Percentiles rank a stretch among this genome's conserved stretches.
phyloP scores from a whole-genome alignment of 805 yeast genomes.

The Danielia oregonensis region DNA sequence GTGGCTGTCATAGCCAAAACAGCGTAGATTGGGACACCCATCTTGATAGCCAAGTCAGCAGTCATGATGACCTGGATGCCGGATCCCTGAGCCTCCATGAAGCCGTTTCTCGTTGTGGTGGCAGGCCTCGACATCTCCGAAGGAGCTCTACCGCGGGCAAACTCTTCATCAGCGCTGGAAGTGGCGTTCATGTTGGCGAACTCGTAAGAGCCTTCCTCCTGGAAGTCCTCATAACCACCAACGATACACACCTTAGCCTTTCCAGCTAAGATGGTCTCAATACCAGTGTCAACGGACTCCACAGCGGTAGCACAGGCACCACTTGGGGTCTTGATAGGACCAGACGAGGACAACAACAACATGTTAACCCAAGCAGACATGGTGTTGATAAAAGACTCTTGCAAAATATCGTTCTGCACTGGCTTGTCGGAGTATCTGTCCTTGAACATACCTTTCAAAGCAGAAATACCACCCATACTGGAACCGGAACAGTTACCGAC shows the following conservation, averaged over 20 bases:
- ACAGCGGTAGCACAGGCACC: slow-evolving; percentile 99
- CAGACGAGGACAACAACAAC: slow-evolving; percentile 94
- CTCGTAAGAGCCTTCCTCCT: slow-evolving; percentile 97
- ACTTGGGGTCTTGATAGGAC: slow-evolving; percentile 98
- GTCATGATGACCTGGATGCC: slow-evolving; percentile 97
- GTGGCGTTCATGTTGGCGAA: slow-evolving; percentile 99
- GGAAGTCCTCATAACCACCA: slow-evolving; percentile 99
- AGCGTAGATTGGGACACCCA: slow-evolving; percentile 99
- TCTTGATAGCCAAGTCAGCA: slow-evolving; percentile 87
- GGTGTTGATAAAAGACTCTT: slow-evolving; percentile 97
- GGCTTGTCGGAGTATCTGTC: slow-evolving; percentile 91
- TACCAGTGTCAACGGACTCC: slow-evolving; percentile 95
- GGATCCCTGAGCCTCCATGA: slow-evolving; percentile 99
- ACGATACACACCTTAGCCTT: slow-evolving; percentile 95
- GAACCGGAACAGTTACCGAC: slow-evolving; percentile 99
- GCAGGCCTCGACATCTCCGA: slow-evolving; percentile 98
- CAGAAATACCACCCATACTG: slow-evolving; percentile 99
- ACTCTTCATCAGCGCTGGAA: slow-evolving; percentile 81
- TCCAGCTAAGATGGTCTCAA: slow-evolving; percentile 87
- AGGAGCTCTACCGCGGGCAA: slow-evolving; percentile 95
- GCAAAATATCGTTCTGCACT: slow-evolving; percentile 94
- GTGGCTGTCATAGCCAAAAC: slow-evolving; percentile 92
- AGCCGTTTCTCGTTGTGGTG: slow-evolving; percentile 92
- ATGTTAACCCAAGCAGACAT: slow-evolving; percentile 99
- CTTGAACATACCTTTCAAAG: slow-evolving; percentile 95